Evolutionary conservation across 2,329 filamentous ascomycete genomes (phyloP).

Genomic region (Trichoderma cornu-damae): DNA sequence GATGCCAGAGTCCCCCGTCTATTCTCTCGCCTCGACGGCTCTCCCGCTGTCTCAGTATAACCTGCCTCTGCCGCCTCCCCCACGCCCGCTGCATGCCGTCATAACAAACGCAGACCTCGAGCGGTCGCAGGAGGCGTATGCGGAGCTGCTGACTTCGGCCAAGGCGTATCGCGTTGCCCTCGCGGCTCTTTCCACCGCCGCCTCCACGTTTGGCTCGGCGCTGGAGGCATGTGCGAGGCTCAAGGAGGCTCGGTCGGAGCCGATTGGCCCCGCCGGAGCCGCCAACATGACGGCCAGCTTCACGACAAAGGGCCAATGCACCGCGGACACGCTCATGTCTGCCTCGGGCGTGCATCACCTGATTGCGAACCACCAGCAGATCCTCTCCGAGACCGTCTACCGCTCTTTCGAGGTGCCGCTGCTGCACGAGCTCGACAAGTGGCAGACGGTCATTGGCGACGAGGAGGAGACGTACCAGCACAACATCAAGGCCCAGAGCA

Average conservation of each 20-base stretch:
- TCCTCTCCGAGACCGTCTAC: conserved; percentile 64
- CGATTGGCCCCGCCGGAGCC: conserved; percentile 39
- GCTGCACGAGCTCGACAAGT: conserved; percentile 63
- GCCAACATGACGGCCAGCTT: conserved; percentile 44
- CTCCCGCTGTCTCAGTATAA: conserved; percentile 55
- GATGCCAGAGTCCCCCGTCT: conserved; percentile 58
- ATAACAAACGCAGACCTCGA: conserved; percentile 60
- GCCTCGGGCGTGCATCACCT: conserved; percentile 62
- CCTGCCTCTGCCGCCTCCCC: conserved; percentile 57
- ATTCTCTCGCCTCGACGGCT: conserved; percentile 58
- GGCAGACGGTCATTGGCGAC: conserved; percentile 58
- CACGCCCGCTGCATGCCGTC: conserved; percentile 52
- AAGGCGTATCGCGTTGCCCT: conserved; percentile 61
- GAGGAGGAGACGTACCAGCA: conserved; percentile 57
- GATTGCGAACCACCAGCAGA: conserved; percentile 65
- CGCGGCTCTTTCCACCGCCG: conserved; percentile 54
- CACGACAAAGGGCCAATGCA: conserved; percentile 49
- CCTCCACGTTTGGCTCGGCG: conserved; percentile 59
- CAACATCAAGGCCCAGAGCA: conserved; percentile 49
- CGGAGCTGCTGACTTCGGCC: conserved; percentile 55
- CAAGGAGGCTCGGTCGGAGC: conserved; percentile 60
- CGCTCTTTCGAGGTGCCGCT: conserved; percentile 63
- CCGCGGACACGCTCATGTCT: conserved; percentile 57
- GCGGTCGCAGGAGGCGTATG: conserved; percentile 57
- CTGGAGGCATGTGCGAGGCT: conserved; percentile 63